Conservation (phyloP, 2,329 filamentous ascomycete genomes). For the Alternaria sp. region DNA sequence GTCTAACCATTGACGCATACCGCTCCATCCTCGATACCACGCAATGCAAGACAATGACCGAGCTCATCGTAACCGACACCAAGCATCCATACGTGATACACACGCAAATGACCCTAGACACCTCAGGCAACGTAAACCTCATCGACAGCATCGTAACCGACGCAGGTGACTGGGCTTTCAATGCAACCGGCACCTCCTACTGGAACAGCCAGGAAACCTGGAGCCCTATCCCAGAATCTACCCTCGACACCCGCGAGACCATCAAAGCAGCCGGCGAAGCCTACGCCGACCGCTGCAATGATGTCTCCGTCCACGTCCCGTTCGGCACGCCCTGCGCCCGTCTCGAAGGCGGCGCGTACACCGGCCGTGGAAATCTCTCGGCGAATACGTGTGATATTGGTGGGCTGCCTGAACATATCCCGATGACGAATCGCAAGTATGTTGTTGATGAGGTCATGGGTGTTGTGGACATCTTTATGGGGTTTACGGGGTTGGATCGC, state of each 20-base stretch:
- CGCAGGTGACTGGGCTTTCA: conserved; percentile 38
- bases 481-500: conserved; percentile 32
- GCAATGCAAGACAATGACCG: conserved; percentile 34
- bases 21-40: conserved; percentile 27
- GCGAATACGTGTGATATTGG: conserved; percentile 17
- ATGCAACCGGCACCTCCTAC: conserved; percentile 28
- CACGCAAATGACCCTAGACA: conserved; percentile 28
- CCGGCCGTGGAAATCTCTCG: conserved; percentile 19
- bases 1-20: conserved; percentile 23
- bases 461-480: conserved; percentile 31
- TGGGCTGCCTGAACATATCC: conserved; percentile 15
- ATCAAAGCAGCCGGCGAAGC: conserved; percentile 32
- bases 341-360: conserved; percentile 33
- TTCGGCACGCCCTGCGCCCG: conserved; percentile 31
- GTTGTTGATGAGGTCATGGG: conserved; percentile 35
- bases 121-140: conserved; percentile 13
- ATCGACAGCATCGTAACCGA: conserved; percentile 36
- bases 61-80: conserved; percentile 26
- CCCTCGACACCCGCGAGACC: conserved; percentile 15
- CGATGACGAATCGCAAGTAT: conserved; percentile 29
- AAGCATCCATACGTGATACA: conserved; percentile 33
- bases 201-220: conserved; percentile 26
- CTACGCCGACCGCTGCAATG: conserved; percentile 32
- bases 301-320: conserved; percentile 25
- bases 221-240: conserved; percentile 18